Conservation (phyloP, 164 flowering plant genomes). For the Protea cynaroides region DNA sequence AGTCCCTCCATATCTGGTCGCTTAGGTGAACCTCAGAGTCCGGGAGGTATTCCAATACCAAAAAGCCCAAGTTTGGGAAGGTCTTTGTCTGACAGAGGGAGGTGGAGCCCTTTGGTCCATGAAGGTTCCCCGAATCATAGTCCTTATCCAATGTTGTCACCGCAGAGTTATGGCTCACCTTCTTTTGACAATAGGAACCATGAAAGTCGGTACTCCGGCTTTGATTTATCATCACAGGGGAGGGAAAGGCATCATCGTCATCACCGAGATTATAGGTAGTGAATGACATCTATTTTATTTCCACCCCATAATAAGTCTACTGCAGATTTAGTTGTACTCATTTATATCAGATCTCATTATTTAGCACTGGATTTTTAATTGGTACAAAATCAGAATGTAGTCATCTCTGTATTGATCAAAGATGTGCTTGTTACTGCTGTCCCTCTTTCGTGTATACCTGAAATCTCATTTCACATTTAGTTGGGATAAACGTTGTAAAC, state of each 20-base stretch:
- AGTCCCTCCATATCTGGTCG: conserved; percentile 33
- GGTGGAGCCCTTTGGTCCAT: conserved; percentile 36
- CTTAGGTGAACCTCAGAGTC: conserved; percentile 22
- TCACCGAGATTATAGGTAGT: conserved; percentile 17
- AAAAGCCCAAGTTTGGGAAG: conserved; percentile 44
- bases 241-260: conserved; percentile 19
- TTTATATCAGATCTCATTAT: no score
- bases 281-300: not conserved
- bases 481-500: no score
- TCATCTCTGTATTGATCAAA: no score
- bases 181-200: conserved; percentile 11
- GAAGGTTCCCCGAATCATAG: conserved; percentile 29
- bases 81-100: conserved; percentile 47
- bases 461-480: no score
- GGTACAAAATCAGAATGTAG: no score
- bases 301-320: no score
- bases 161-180: conserved; percentile 18
- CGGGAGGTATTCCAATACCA: conserved; percentile 26
- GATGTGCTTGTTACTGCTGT: no score
- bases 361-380: no score
- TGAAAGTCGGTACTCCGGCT: conserved; percentile 10
- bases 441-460: no score
- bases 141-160: conserved; percentile 16
- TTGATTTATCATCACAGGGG: conserved; percentile 13
- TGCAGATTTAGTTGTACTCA: no score